Percentiles rank a stretch among this genome's conserved stretches.
These are phyloP conservation scores for Gossypium gossypioides DNA, from an alignment of 441 rosid species.

Conservation along the genomic window DNA sequence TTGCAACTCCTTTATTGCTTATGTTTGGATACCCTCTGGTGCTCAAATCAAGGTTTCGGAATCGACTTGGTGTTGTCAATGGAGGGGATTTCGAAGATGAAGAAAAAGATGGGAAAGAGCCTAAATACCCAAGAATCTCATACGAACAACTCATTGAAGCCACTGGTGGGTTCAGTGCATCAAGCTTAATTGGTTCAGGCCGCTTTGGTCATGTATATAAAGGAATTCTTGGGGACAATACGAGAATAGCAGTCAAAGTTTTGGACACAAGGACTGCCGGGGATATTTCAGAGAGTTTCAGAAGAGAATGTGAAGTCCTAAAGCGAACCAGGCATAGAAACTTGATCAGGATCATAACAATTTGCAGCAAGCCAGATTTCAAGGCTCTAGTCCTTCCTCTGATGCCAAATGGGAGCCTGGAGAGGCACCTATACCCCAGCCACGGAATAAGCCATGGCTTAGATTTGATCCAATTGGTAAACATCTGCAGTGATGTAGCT, in stretches of 20 bases:
- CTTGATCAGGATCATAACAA: conserved; percentile 49
- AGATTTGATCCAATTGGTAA: conserved; percentile 58
- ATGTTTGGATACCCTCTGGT: conserved; percentile 32
- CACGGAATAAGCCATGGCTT: conserved; percentile 27
- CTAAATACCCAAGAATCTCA: conserved; percentile 39
- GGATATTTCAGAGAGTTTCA: conserved; percentile 37
- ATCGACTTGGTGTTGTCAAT: conserved; percentile 16
- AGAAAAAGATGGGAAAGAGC: conserved; percentile 37
- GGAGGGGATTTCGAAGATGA: conserved; percentile 36
- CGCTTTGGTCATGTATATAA: conserved; percentile 52
- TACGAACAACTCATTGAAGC: conserved; percentile 47
- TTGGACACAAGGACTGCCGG: conserved; percentile 33
- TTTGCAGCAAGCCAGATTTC: conserved; percentile 55
- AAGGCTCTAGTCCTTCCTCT: conserved; percentile 55
- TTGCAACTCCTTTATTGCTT: conserved; percentile 32
- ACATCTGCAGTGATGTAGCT: conserved; percentile 68
- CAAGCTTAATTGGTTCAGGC: conserved; percentile 54
- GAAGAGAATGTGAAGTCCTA: conserved; percentile 49
- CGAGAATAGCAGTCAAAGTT: conserved; percentile 49
- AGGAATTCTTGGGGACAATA: conserved; percentile 41
- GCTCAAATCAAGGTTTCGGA: conserved; percentile 30
- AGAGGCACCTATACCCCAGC: conserved; percentile 48
- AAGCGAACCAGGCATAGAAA: conserved; percentile 56
- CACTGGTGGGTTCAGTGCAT: conserved; percentile 43
- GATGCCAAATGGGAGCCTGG: conserved; percentile 60